Conservation (phyloP, 345 rosid genomes). For the Carallia brachiata region DNA sequence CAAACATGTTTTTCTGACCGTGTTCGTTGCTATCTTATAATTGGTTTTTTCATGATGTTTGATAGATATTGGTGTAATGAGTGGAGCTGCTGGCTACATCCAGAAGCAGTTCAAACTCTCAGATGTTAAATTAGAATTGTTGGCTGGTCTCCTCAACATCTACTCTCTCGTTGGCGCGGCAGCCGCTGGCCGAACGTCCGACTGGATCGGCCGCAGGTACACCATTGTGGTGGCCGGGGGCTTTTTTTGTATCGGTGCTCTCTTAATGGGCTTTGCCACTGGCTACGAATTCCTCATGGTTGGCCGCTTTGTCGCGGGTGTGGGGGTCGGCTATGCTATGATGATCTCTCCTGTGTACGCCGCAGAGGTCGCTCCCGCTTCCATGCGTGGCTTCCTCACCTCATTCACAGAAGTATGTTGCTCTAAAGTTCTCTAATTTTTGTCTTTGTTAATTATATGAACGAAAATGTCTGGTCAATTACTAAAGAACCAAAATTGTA, state of each 20-base stretch:
- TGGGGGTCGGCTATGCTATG: conserved; percentile 87
- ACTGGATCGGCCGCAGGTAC: conserved; percentile 86
- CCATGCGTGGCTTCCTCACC: conserved; percentile 82
- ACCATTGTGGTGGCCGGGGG: conserved; percentile 78
- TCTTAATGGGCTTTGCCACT: conserved; percentile 82
- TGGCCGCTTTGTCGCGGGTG: conserved; percentile 85
- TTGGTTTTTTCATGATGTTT: neutral
- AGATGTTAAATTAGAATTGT: conserved; percentile 48
- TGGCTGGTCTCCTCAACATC: conserved; percentile 62
- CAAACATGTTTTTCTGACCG: too few relatives aligned
- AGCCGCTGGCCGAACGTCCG: conserved; percentile 81
- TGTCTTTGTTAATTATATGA: too few relatives aligned
- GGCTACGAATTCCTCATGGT: conserved; percentile 83
- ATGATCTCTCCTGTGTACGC: conserved; percentile 94
- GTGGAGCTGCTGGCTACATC: conserved; percentile 65
- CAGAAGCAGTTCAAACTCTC: conserved; percentile 39
- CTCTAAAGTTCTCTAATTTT: too few relatives aligned
- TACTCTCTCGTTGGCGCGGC: conserved; percentile 70
- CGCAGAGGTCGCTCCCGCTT: conserved; percentile 83
- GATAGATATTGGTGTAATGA: conserved; percentile 82
- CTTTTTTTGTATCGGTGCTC: conserved; percentile 76
- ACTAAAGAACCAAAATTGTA: too few relatives aligned
- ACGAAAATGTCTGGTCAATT: too few relatives aligned
- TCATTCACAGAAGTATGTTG: conserved; percentile 82
- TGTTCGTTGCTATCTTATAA: too few relatives aligned